Evolutionary conservation across 805 yeast species (phyloP), one percentile per base, ranked within the genome.

Genomic region (Cyberlindnera saturnus): DNA sequence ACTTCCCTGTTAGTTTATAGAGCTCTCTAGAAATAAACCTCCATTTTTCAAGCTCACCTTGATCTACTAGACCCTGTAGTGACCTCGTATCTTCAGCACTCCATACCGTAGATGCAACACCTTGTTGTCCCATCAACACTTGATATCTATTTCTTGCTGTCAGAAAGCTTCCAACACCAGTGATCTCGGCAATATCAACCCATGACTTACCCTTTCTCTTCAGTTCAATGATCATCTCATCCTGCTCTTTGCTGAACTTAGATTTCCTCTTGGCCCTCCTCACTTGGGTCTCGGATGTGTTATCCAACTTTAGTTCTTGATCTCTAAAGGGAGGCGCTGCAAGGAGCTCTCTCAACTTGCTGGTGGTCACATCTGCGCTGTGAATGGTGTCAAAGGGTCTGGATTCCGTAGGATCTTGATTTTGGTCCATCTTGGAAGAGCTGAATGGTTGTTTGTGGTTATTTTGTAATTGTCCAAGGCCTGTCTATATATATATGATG

Each of bases 51-150:
- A 74, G 49, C 54, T 84, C 91, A 1, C 83, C 88, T 35, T 75
- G 80, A 55, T 84, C 90, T 8, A 83, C 61, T n/a, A 79, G 50
- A 15, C 57, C 57, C 51, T 74, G 79, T 33, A 84, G 62, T 17
- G 68, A 67, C 26, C 61, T 46, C 7, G 76, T 71, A 59, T 82
- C 88, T 14, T 74, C 77, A 1, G 66, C 52, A 9, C 74, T 77
- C 82, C 88, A 82, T 28, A 76, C 73, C 19, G 78, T 73, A 1
- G 79, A 71, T 11, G 84, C 85, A 30, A 85, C 83, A 4, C 91
- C 91, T 54, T 84, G 91, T 57, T 84, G 91, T 5, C 93, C 93
- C 50, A 85, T 82, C 38, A 84, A 70, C 4, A 84, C 91, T 61
- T 84, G 91, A 53, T 85, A 85, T 45, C 91, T 64, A 57, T 84